Evolutionary conservation across 1,284 basidiomycete genomes (phyloP), one percentile per base, ranked within the genome.

Genomic region (Cutaneotrichosporon cutaneum): DNA sequence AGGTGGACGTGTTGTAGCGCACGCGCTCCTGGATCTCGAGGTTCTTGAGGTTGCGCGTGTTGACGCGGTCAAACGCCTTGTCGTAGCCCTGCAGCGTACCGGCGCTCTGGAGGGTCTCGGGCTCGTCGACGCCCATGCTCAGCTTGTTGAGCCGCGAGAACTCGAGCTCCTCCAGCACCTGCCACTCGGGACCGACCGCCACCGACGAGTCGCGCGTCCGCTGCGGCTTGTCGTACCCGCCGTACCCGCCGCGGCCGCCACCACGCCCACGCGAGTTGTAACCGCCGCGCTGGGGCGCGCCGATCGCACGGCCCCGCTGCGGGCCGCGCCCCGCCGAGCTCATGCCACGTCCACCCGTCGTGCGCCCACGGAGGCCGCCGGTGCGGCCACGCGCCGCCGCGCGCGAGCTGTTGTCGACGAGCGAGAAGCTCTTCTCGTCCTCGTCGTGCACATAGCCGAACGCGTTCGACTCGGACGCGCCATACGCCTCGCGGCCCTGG

Each of bases 391-490:
- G 32, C 22, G 81, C 82, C 61, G 88, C 82, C 33, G 88, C 88
- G 63, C 85, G 69, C 53, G 77, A 70, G 55, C 81, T 78, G 52
- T 77, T 94, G 78, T 98, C 94, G 59, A 99, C 96, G 56, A 99
- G 84, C 50, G 92, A 95, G 86, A 99, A 99, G 62, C 88, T 92
- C 30, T 93, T 92, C 81, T 99, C 96, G 77, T 99, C 95, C 80
- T 99, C 95, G 67, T 91, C 94, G 81, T 98, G 94, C 83, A 95
- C 94, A 82, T 97, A 97, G 30, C 93, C 91, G 77, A 98, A 98
- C n/a, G 93, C 92, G 73, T 88, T 94, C 64, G 89, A 88, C 68
- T 91, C 93, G 13, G 74, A 71, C 9, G 81, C 81, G 45, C 81
- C 81, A 68, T 81, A 81, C 7, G 80, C 80, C 64, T 82, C 80